A percentile compares a stretch with the other conserved stretches of the same genome.
Conservation (phyloP, 2,329 filamentous ascomycete species). For the Aspergillus sp. region DNA sequence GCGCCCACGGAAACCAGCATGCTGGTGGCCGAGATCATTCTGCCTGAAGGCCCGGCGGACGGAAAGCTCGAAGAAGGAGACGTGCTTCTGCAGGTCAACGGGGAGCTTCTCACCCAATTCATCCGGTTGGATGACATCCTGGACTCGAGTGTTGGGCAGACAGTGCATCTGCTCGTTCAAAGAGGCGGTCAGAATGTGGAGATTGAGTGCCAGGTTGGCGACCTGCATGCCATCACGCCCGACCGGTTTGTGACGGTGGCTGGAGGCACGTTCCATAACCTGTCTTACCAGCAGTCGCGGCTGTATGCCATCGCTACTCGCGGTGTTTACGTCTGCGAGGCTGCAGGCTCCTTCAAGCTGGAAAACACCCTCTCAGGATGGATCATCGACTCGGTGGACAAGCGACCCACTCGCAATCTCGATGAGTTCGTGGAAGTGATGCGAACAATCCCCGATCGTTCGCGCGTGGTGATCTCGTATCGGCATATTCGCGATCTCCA, state of each 20-base stretch:
- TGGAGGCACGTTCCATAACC: slow-evolving; percentile 89
- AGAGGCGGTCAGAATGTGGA: slow-evolving; percentile 85
- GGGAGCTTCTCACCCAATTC: slow-evolving; percentile 89
- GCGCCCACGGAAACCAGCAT: slow-evolving; percentile 95
- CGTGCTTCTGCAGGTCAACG: slow-evolving; percentile 89
- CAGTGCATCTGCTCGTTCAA: slow-evolving; percentile 80
- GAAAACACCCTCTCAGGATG: slow-evolving; percentile 89
- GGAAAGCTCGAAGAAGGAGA: slow-evolving; percentile 90
- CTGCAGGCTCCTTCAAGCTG: slow-evolving; percentile 90
- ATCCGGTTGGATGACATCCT: slow-evolving; percentile 87
- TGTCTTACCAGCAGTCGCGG: slow-evolving; percentile 97
- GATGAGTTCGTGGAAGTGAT: slow-evolving; percentile 89
- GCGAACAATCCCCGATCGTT: slow-evolving; percentile 76
- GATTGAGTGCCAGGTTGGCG: slow-evolving; percentile 79
- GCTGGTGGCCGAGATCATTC: slow-evolving; percentile 92
- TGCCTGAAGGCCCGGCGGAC: slow-evolving; percentile 86
- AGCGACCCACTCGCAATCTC: slow-evolving; percentile 85
- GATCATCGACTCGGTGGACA: slow-evolving; percentile 89
- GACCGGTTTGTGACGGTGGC: slow-evolving; percentile 94
- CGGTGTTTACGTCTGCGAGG: slow-evolving; percentile 93
- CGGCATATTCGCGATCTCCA: slow-evolving; percentile 94
- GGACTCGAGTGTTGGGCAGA: slow-evolving; percentile 78
- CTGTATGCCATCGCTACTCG: slow-evolving; percentile 89
- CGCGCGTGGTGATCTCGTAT: slow-evolving; percentile 90
- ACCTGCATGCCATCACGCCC: slow-evolving; percentile 91